Evolutionary conservation across 225 moss, liverwort and hornwort species (phyloP).

Genomic region (Takakia lepidozioides): DNA sequence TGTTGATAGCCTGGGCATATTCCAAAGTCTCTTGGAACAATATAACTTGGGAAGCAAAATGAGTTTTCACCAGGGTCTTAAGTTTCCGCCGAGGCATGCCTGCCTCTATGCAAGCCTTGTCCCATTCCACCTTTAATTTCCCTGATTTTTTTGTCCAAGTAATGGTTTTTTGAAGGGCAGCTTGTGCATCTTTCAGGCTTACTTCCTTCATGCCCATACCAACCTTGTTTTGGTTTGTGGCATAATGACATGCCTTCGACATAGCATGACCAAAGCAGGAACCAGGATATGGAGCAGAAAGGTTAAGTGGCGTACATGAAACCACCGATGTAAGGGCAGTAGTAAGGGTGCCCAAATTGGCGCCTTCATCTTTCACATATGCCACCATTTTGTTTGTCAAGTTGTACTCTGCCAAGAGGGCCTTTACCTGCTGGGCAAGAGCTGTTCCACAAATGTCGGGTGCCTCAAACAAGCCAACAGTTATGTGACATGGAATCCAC

Average conservation of each 20-base stretch:
- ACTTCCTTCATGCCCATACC: too few relatives aligned
- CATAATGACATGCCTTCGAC: too few relatives aligned
- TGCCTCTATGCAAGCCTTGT: background rate
- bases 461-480: constrained; percentile 1
- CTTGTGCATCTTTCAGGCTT: too few relatives aligned
- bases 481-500: background rate
- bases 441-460: background rate
- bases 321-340: background rate
- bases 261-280: background rate
- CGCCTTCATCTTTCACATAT: too few relatives aligned
- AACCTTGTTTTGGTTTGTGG: too few relatives aligned
- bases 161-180: too few relatives aligned
- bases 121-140: background rate
- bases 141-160: background rate
- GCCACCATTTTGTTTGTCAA: background rate
- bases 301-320: too few relatives aligned
- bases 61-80: too few relatives aligned
- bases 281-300: background rate
- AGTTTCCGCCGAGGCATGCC: background rate
- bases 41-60: background rate
- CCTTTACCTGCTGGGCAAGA: background rate
- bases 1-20: too few relatives aligned
- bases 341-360: background rate
- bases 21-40: background rate
- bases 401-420: background rate